Conservation (phyloP, 169 alveolate species). For the Cryptosporidium viatorum region DNA sequence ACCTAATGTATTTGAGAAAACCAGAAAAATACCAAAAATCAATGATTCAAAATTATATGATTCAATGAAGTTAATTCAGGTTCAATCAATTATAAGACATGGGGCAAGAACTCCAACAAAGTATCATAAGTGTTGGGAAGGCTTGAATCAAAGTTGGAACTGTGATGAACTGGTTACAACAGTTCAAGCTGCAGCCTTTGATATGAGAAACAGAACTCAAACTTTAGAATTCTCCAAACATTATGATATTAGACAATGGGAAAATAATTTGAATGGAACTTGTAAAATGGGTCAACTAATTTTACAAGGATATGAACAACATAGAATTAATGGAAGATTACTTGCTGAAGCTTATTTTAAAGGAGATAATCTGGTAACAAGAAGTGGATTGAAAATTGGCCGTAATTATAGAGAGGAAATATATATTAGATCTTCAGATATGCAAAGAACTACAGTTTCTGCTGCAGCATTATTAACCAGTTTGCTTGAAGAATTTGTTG, state of each 20-base stretch:
- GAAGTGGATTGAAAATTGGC: conserved; percentile 22
- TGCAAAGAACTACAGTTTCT: conserved; percentile 74
- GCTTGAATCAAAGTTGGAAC: conserved; percentile 59
- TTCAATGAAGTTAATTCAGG: conserved; percentile 40
- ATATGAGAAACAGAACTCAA: conserved; percentile 41
- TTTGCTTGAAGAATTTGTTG: conserved; percentile 43
- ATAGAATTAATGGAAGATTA: conserved; percentile 63
- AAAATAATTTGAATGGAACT: conserved; percentile 68
- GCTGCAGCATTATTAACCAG: conserved; percentile 73
- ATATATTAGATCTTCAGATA: conserved; percentile 66
- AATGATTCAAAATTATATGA: background rate
- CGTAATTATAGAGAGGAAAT: conserved; percentile 51
- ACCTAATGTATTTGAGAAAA: conserved; percentile 38
- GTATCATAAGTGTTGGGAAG: conserved; percentile 70
- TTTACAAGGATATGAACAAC: conserved; percentile 60
- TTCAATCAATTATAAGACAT: conserved; percentile 65
- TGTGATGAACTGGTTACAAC: conserved; percentile 68
- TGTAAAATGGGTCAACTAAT: conserved; percentile 74
- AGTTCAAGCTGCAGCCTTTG: conserved; percentile 69
- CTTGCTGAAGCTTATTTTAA: conserved; percentile 64
- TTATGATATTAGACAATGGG: conserved; percentile 72
- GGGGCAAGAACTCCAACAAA: conserved; percentile 76
- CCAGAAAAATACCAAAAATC: conserved; percentile 38
- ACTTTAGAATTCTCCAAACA: conserved; percentile 71
- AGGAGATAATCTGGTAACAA: conserved; percentile 11